Evolutionary conservation across 2,329 filamentous ascomycete species (phyloP).

Genomic region (Coleophoma eucalyptorum): DNA sequence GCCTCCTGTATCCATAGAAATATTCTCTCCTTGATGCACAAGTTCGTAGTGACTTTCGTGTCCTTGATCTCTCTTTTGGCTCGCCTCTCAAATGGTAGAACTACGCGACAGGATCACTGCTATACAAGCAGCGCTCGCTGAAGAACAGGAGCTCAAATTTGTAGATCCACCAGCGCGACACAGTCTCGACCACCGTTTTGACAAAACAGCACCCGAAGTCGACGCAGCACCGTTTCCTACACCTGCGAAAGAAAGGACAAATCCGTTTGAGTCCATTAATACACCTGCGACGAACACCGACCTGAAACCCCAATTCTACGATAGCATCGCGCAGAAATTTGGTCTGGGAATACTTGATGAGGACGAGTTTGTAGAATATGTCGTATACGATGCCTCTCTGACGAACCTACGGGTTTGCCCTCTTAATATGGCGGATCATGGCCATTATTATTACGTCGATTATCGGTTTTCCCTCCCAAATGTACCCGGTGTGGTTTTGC

Average conservation of each 20-base stretch:
- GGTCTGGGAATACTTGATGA: slow-evolving; percentile 14
- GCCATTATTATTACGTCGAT: slow-evolving; percentile 17
- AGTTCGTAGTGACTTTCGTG: neutral
- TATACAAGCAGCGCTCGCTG: slow-evolving; percentile 10
- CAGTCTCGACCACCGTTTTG: slow-evolving; percentile 20
- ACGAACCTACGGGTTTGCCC: slow-evolving; percentile 20
- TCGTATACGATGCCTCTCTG: slow-evolving; percentile 17
- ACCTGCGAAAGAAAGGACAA: slow-evolving; percentile 13
- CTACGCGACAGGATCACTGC: slow-evolving; percentile 14
- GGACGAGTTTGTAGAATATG: slow-evolving; percentile 15
- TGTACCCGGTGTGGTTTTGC: slow-evolving; percentile 16
- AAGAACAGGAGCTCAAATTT: slow-evolving; percentile 13
- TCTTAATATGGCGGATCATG: slow-evolving; percentile 10
- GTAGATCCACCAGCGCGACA: slow-evolving; percentile 11
- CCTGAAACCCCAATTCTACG: slow-evolving; percentile 9
- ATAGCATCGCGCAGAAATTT: slow-evolving; percentile 14
- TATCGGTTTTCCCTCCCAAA: slow-evolving; percentile 16
- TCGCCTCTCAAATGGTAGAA: slow-evolving; percentile 10
- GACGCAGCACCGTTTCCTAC: slow-evolving; percentile 15
- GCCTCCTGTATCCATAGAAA: neutral
- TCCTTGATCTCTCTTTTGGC: neutral
- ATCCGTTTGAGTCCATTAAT: slow-evolving; percentile 9
- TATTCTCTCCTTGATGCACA: neutral
- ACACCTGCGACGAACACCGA: neutral
- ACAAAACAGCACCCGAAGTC: slow-evolving; percentile 13